phyloP scores from a whole-genome alignment of 768 basidiomycete species.

The Tylopilus sp. region DNA sequence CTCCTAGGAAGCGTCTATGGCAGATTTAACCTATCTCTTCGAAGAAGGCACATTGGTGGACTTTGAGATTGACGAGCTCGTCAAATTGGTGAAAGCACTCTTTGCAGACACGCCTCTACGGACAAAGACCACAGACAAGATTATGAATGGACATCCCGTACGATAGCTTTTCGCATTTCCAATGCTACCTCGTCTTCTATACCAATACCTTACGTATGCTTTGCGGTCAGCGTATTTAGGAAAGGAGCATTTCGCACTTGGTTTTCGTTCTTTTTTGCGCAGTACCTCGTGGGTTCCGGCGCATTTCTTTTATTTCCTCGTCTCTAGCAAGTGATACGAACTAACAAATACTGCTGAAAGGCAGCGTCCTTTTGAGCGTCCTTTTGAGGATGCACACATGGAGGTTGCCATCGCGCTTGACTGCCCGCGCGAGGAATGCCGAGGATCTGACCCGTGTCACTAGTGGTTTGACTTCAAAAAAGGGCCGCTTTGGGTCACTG shows the following conservation, averaged over 20 bases:
- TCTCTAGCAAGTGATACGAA: too few relatives aligned
- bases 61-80: constrained; percentile 81
- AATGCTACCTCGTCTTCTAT: constrained; percentile 3
- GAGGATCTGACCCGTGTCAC: constrained; percentile 52
- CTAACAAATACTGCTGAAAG: too few relatives aligned
- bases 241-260: neutral
- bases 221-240: constrained; percentile 15
- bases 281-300: neutral
- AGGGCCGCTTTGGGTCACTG: too few relatives aligned
- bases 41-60: constrained; percentile 89
- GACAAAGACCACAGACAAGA: constrained; percentile 75
- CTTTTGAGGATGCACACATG: constrained; percentile 47
- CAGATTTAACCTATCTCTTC: constrained; percentile 88
- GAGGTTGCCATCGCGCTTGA: constrained; percentile 50
- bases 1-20: constrained; percentile 82
- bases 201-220: constrained; percentile 1
- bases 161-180: constrained; percentile 5
- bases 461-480: constrained; percentile 52
- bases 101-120: constrained; percentile 86
- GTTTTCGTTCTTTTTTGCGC: neutral
- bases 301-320: neutral
- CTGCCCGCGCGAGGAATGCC: constrained; percentile 42
- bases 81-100: constrained; percentile 75
- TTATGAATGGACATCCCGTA: constrained; percentile 58
- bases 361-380: too few relatives aligned